A percentile compares a stretch with the other conserved stretches of the same genome.
phyloP scores from a whole-genome alignment of 768 basidiomycete species.

The Xanthoconium stramineum region DNA sequence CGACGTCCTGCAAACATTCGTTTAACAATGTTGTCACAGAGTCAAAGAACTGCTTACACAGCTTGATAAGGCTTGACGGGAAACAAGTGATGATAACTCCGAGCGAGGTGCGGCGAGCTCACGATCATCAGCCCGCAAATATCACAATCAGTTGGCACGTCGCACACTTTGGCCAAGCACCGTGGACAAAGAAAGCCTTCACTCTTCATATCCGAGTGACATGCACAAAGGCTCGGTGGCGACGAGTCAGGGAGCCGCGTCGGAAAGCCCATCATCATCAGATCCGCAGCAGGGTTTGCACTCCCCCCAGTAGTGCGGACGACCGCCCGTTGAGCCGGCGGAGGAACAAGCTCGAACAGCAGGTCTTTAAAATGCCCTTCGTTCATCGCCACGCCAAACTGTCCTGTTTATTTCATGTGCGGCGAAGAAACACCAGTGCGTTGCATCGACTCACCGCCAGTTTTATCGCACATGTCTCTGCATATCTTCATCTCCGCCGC shows the following conservation, averaged over 20 bases:
- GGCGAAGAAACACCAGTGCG: neutral
- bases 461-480: slow-evolving; percentile 85
- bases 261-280: slow-evolving; percentile 99
- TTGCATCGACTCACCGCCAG: slow-evolving; percentile 60
- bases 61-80: slow-evolving; percentile 84
- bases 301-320: slow-evolving; percentile 42
- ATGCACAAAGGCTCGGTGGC: slow-evolving; percentile 83
- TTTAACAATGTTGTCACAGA: slow-evolving; percentile 1
- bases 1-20: slow-evolving; percentile 33
- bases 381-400: slow-evolving; percentile 97
- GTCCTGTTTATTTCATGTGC: slow-evolving; percentile 43
- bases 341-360: slow-evolving; percentile 92
- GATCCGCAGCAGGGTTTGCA: slow-evolving; percentile 70
- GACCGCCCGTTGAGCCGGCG: slow-evolving; percentile 75
- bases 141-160: slow-evolving; percentile 97
- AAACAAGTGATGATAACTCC: slow-evolving; percentile 94
- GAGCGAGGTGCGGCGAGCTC: slow-evolving; percentile 92
- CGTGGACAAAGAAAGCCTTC: slow-evolving; percentile 95
- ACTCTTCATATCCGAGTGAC: slow-evolving; percentile 89
- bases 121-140: slow-evolving; percentile 98
- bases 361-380: slow-evolving; percentile 97
- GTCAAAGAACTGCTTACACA: slow-evolving; percentile 52
- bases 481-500: slow-evolving; percentile 99
- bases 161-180: slow-evolving; percentile 91
- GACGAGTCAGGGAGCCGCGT: slow-evolving; percentile 83